Evolutionary conservation across 345 rosid genomes (phyloP).

Genomic region (Aquilaria yunnanensis): DNA sequence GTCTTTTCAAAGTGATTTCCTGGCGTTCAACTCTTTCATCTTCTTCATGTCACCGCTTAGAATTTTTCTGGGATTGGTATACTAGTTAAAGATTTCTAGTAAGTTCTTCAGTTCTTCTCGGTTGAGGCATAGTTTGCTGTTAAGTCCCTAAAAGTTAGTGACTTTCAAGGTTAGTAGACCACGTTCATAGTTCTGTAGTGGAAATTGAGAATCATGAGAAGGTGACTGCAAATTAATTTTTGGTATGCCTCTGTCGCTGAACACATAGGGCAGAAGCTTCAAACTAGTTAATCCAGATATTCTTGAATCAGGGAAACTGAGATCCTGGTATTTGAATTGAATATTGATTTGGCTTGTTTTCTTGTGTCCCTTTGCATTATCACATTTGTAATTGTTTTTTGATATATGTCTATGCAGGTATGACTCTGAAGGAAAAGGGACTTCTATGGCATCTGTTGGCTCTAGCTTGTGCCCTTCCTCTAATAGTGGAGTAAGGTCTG

Average conservation of each 20-base stretch:
- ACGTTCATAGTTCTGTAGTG: no score
- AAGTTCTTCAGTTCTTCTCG: no score
- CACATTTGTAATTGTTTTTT: neutral
- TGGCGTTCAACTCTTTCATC: no score
- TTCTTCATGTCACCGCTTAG: no score
- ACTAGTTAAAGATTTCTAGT: no score
- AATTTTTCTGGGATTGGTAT: no score
- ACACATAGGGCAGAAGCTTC: constrained; percentile 57
- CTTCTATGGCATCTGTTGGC: constrained; percentile 68
- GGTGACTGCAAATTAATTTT: neutral
- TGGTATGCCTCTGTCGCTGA: constrained; percentile 36
- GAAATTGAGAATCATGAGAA: neutral
- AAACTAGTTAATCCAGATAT: constrained; percentile 61
- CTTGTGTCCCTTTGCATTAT: neutral
- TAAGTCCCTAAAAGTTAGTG: constrained; percentile 79
- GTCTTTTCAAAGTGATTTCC: no score
- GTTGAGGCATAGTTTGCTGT: constrained; percentile 36
- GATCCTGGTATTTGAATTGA: constrained; percentile 43
- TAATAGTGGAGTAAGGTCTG: constrained; percentile 54
- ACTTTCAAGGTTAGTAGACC: constrained; percentile 68
- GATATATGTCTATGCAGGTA: constrained; percentile 36
- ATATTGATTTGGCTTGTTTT: neutral
- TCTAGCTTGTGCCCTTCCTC: constrained; percentile 51
- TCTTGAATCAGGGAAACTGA: constrained; percentile 65
- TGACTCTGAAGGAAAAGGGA: constrained; percentile 77